phyloP scores from a whole-genome alignment of 257 asterid genomes.

The Nicotiana knightiana region DNA sequence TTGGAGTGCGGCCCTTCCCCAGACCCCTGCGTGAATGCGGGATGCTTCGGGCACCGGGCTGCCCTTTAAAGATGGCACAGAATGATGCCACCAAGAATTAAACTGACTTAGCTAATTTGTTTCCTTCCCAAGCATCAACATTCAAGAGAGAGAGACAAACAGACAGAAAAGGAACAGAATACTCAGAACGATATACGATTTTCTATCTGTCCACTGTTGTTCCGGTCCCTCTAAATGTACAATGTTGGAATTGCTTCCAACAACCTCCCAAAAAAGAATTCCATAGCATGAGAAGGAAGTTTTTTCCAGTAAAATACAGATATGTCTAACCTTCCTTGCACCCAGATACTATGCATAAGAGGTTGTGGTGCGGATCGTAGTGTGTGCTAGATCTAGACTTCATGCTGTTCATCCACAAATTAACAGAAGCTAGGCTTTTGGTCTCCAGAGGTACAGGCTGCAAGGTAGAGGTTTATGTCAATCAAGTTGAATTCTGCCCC shows the following conservation, averaged over 20 bases:
- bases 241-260: not conserved
- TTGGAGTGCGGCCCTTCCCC: too few species aligned
- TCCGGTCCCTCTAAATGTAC: not conserved
- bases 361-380: constrained; percentile 92
- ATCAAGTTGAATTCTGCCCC: not conserved
- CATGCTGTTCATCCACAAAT: constrained; percentile 91
- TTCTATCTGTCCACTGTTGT: not conserved
- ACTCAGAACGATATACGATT: not conserved
- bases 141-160: not conserved
- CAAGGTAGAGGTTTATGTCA: constrained; percentile 1
- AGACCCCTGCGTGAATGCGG: too few species aligned
- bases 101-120: not conserved
- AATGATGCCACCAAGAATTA: not conserved
- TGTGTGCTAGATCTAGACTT: constrained; percentile 85
- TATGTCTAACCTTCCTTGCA: constrained; percentile 57
- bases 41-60: too few species aligned
- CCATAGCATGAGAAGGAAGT: not conserved
- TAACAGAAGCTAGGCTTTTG: constrained; percentile 58
- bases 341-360: constrained; percentile 70
- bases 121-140: constrained; percentile 1
- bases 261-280: not conserved
- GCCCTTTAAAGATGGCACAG: too few species aligned
- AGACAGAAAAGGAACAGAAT: not conserved
- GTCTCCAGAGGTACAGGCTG: constrained; percentile 79
- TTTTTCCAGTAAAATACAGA: not conserved